These are phyloP conservation scores for Salvia splendens DNA, from an alignment of 257 asterid genomes.

Conservation along the genomic window DNA sequence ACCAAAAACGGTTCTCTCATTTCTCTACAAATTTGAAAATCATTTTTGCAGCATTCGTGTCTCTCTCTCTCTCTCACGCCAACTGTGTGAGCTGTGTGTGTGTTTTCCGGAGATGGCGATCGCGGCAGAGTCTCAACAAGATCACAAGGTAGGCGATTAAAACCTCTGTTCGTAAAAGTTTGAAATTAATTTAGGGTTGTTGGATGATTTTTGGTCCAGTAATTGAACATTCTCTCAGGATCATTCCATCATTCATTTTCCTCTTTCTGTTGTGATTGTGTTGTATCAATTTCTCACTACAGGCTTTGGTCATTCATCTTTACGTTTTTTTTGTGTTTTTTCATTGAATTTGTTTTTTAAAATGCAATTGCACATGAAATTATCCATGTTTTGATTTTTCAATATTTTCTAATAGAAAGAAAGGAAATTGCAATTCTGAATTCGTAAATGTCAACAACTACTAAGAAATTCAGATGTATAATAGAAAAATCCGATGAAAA, in stretches of 20 bases:
- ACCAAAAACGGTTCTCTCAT: neutral
- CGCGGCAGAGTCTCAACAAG: constrained; percentile 57
- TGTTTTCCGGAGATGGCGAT: constrained; percentile 52
- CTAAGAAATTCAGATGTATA: neutral
- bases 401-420: neutral
- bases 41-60: constrained; percentile 21
- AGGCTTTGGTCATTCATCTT: too few species aligned
- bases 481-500: neutral
- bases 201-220: constrained; percentile 10
- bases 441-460: neutral
- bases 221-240: neutral
- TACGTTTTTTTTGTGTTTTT: too few species aligned
- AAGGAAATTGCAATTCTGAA: neutral
- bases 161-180: neutral
- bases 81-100: constrained; percentile 27
- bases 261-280: neutral
- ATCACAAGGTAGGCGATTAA: constrained; percentile 44
- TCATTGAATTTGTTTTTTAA: neutral
- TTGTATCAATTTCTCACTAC: too few species aligned
- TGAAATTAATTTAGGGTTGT: neutral
- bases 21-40: constrained; percentile 30
- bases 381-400: constrained; percentile 10
- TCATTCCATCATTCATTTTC: neutral
- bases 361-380: neutral
- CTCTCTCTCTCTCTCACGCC: constrained; percentile 25